Evolutionary conservation across 805 yeast genomes (phyloP).

Genomic region (Hanseniaspora meyeri): DNA sequence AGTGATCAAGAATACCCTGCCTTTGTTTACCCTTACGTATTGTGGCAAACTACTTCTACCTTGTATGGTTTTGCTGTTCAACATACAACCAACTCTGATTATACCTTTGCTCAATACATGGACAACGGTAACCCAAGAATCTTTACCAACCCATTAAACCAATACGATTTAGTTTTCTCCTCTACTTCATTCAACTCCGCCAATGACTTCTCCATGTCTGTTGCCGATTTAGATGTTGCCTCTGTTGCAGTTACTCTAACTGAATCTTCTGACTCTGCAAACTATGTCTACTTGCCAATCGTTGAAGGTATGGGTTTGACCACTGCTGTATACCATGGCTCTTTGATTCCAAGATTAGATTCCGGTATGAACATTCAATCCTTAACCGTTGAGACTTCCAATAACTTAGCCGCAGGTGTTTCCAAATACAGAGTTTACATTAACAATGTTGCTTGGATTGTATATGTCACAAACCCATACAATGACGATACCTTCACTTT

Average conservation of each 20-base stretch:
- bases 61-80: slow-evolving; percentile 52
- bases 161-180: slow-evolving; percentile 45
- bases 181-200: slow-evolving; percentile 36
- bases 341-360: slow-evolving; percentile 34
- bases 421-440: slow-evolving; percentile 44
- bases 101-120: slow-evolving; percentile 38
- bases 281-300: slow-evolving; percentile 37
- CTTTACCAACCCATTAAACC: slow-evolving; percentile 44
- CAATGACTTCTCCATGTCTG: slow-evolving; percentile 30
- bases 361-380: slow-evolving; percentile 36
- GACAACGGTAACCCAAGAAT: slow-evolving; percentile 32
- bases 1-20: slow-evolving; percentile 42
- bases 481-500: slow-evolving; percentile 15
- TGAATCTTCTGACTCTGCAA: slow-evolving; percentile 21
- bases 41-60: slow-evolving; percentile 39
- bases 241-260: slow-evolving; percentile 38
- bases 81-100: slow-evolving; percentile 37
- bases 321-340: slow-evolving; percentile 40
- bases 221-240: slow-evolving; percentile 38
- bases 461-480: slow-evolving; percentile 36
- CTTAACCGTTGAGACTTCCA: slow-evolving; percentile 28
- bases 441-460: slow-evolving; percentile 38
- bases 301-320: slow-evolving; percentile 53
- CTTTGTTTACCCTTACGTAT: slow-evolving; percentile 55
- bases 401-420: slow-evolving; percentile 29